These are phyloP conservation scores for Phialemoniopsis sp. DNA, from an alignment of 2,329 filamentous ascomycete species.

Conservation along the genomic window DNA sequence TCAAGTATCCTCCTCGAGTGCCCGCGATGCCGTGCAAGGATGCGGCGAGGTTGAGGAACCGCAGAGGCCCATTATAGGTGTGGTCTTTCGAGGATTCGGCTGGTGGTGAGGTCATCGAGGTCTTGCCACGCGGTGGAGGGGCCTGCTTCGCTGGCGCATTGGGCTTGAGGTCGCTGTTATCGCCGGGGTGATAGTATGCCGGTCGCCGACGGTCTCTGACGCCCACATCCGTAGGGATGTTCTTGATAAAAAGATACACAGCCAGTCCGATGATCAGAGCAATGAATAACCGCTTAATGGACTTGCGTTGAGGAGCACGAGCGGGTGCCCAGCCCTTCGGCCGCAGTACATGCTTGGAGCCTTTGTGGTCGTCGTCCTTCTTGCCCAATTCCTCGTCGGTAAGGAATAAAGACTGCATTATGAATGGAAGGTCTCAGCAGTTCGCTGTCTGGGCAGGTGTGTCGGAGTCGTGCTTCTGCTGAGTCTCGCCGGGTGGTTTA, in stretches of 20 bases:
- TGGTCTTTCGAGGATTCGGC: constrained; percentile 12
- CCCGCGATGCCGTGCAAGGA: constrained; percentile 57
- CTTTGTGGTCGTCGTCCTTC: constrained; percentile 54
- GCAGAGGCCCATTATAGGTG: constrained; percentile 66
- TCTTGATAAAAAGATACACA: constrained; percentile 61
- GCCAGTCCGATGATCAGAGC: constrained; percentile 40
- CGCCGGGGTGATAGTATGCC: constrained; percentile 20
- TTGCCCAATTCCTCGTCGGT: constrained; percentile 54
- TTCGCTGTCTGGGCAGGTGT: too few relatives aligned
- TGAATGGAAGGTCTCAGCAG: constrained; percentile 9
- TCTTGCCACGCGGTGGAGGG: too few relatives aligned
- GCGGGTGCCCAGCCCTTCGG: constrained; percentile 33
- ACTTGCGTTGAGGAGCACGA: constrained; percentile 44
- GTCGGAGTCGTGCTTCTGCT: too few relatives aligned
- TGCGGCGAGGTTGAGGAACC: constrained; percentile 59
- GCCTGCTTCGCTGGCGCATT: neutral
- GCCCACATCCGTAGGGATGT: constrained; percentile 49
- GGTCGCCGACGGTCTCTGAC: constrained; percentile 32
- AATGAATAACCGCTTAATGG: constrained; percentile 46
- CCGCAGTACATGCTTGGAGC: constrained; percentile 16
- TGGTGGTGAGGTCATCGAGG: too few relatives aligned
- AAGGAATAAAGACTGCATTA: constrained; percentile 41
- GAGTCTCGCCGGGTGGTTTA: too few relatives aligned
- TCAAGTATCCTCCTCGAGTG: constrained; percentile 43
- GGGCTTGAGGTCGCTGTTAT: constrained; percentile 1